Evolutionary conservation across 225 moss, liverwort and hornwort genomes (phyloP), one percentile per base, ranked within the genome.

Genomic region (Lunularia cruciata): DNA sequence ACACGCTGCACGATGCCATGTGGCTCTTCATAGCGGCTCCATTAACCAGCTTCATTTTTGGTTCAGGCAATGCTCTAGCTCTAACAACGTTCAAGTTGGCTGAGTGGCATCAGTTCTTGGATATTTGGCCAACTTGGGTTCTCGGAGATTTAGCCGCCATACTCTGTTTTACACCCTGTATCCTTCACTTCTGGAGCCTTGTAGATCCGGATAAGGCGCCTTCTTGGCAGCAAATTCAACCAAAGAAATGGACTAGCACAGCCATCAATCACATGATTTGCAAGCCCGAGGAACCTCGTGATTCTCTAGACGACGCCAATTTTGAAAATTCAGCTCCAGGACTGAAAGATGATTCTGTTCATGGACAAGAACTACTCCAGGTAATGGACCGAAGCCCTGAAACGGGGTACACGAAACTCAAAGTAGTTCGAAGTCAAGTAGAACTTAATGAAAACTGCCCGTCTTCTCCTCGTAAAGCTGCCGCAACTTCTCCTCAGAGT

Each of bases 1-100:
- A 92, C 78, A 95, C 95, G 8, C 70, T 95, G 25, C 95, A 92
- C 65, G 95, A 95, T 77, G 95, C 88, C 23, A 92, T 95, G 95
- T 95, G 92, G 95, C 76, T 95, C 16, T 95, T 95, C 38, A 76
- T 90, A 27, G 90, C 89, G 35, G 88, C 91, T 53, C 91, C 89
- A 37, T 70, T 87, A 2, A 87, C 83, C 70, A 90, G 83, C 79
- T 89, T 92, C 69, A 39, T 86, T 19, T 82, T 75, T 59, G 90
- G 95, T 45, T 82, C 95, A 32, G 85, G 88, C 71, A 92, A 80
- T 77, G 89, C 88, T 1, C 77, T 95, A 51, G 61, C 84, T 6
- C 77, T 95, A n/a, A 84, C 88, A 55, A 77, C 85, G 22, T 86
- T 95, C 62, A 32, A 78, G 10, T 78, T 92, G 43, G 85, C 76